Conservation (phyloP, 2,329 filamentous ascomycete genomes). For the Neodidymelliopsis sp. region DNA sequence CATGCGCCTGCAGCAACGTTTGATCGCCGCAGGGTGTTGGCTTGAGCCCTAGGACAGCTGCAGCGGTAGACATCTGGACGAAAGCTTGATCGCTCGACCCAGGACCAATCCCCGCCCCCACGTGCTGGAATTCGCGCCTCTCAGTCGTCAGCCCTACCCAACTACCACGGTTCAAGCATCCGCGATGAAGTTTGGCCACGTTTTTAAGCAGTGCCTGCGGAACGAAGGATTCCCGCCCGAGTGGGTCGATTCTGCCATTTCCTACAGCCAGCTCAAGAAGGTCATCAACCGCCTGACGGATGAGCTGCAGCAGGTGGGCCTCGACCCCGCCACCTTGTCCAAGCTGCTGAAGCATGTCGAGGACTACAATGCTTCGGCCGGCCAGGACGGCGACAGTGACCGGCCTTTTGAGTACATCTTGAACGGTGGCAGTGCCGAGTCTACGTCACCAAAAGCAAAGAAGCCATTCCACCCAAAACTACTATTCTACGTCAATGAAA, state of each 20-base stretch:
- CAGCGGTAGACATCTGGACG: slow-evolving; percentile 1
- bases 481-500: slow-evolving; percentile 72
- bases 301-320: slow-evolving; percentile 74
- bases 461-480: slow-evolving; percentile 69
- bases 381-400: slow-evolving; percentile 33
- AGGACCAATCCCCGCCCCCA: slow-evolving; percentile 31
- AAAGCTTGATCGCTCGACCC: slow-evolving; percentile 9
- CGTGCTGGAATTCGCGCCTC: slow-evolving; percentile 34
- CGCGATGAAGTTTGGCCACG: slow-evolving; percentile 85
- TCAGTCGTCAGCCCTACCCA: slow-evolving; percentile 35
- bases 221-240: slow-evolving; percentile 77
- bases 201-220: slow-evolving; percentile 74
- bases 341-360: slow-evolving; percentile 64
- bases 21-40: slow-evolving; percentile 19
- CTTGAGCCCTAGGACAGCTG: slow-evolving; percentile 12
- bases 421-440: slow-evolving; percentile 21
- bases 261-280: slow-evolving; percentile 86
- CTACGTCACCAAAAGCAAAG: slow-evolving; percentile 16
- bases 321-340: slow-evolving; percentile 74
- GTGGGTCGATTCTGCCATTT: slow-evolving; percentile 77
- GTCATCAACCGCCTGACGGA: slow-evolving; percentile 80
- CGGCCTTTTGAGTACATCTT: slow-evolving; percentile 50
- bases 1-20: slow-evolving; percentile 16
- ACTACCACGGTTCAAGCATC: slow-evolving; percentile 17
- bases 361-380: slow-evolving; percentile 42